phyloP scores from a whole-genome alignment of 2,329 filamentous ascomycete species.

The Calonectria pauciramosa region DNA sequence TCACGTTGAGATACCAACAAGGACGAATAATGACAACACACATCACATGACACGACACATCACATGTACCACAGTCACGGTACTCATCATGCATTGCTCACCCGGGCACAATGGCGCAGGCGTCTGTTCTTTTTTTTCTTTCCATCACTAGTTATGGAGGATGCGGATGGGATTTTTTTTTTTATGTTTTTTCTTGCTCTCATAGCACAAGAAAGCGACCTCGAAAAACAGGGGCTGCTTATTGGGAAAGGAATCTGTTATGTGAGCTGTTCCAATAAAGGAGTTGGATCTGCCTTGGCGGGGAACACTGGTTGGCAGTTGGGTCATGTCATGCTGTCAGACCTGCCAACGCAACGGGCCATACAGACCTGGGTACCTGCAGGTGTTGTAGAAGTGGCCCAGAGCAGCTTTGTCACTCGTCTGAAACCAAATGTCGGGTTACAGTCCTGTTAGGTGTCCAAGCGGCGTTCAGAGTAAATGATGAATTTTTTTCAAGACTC shows the following conservation, averaged over 20 bases:
- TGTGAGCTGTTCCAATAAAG: background rate
- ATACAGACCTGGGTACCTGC: background rate
- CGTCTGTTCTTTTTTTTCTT: background rate
- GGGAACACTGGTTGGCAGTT: background rate
- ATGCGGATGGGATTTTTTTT: background rate
- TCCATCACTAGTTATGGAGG: background rate
- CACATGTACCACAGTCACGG: background rate
- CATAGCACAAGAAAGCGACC: background rate
- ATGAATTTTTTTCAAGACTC: background rate
- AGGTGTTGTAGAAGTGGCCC: background rate
- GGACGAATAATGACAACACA: slow-evolving; percentile 22
- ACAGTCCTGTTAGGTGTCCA: background rate
- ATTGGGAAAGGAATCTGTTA: background rate
- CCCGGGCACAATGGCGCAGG: slow-evolving; percentile 16
- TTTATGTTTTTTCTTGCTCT: no score
- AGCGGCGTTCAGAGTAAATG: slow-evolving; percentile 9
- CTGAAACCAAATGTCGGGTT: background rate
- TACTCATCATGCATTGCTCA: slow-evolving; percentile 16
- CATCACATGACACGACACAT: slow-evolving; percentile 6
- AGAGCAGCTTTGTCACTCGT: background rate
- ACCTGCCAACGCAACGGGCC: slow-evolving; percentile 1
- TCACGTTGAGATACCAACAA: background rate
- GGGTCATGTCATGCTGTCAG: background rate
- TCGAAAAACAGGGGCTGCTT: background rate
- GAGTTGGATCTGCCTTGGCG: background rate